Evolutionary conservation across 495 filamentous ascomycete genomes (phyloP), one percentile per base, ranked within the genome.

Genomic region (Neurospora intermedia): DNA sequence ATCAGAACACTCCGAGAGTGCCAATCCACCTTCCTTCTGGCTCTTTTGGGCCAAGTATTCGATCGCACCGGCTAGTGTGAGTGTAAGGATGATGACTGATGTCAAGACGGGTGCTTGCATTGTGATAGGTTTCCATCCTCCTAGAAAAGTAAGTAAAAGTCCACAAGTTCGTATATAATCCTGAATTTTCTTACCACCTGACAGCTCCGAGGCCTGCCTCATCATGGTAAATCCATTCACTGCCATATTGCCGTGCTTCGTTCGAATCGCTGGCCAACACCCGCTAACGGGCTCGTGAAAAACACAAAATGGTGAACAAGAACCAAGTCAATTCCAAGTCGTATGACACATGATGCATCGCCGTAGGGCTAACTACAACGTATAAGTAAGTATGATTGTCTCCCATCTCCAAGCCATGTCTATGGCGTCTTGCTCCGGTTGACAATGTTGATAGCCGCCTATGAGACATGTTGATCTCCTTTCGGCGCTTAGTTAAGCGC

Each of bases 51-150:
- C 73, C 0, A 86, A 72, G 1, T 78, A 70, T 62, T 84, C 83
- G 2, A 85, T 73, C 1, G 77, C 4, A 2, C 48, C 72, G n/a
- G 81, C 78, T 4, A 85, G 40, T 11, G 41, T 13, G 20, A 84
- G n/a, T 0, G 79, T 77, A 0, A 76, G 6, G 13, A 78, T 9
- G 31, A 77, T 73, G 8, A 82, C 71, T 6, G 70, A 39, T 6
- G 76, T 62, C 16, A 85, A 69, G 11, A 82, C 71, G 0, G 83
- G 82, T 6, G 72, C 69, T 6, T 69, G 73, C 54, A 85, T 76
- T 0, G 81, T 80, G 3, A 75, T 41, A 4, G 83, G 83, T 62
- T 82, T 85, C 81, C 82, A 38, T 38, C 35, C 35, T 31, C 27
- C 27, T 31, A 31, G n/a, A 31, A 31, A 31, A 31, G 27, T 31